Percentiles rank a stretch among this genome's conserved stretches.
phyloP scores from a whole-genome alignment of 2,329 filamentous ascomycete genomes.

The Fusarium marasasianum region DNA sequence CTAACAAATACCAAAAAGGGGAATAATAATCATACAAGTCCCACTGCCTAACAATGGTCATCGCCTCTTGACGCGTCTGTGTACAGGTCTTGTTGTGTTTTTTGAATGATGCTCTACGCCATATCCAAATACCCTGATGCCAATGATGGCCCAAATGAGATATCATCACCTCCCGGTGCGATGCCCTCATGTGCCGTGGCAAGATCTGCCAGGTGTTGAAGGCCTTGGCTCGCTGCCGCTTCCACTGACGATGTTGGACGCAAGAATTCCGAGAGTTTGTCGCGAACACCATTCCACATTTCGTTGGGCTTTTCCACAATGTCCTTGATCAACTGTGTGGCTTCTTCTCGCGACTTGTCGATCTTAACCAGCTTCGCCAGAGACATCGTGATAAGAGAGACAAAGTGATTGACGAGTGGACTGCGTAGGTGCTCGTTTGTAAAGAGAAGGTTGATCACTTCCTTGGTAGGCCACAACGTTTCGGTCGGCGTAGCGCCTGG shows the following conservation, averaged over 20 bases:
- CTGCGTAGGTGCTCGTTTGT: conserved; percentile 64
- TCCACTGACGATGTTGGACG: conserved; percentile 51
- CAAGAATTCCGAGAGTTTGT: conserved; percentile 51
- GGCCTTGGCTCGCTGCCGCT: conserved; percentile 59
- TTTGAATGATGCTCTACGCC: conserved; percentile 24
- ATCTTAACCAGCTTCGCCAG: conserved; percentile 67
- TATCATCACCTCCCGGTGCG: conserved; percentile 44
- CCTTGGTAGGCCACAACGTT: conserved; percentile 67
- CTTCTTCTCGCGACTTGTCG: conserved; percentile 66
- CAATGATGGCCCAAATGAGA: conserved; percentile 47
- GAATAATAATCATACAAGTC: conserved; percentile 29
- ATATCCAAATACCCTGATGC: conserved; percentile 50
- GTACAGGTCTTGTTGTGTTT: not conserved
- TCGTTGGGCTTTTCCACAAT: conserved; percentile 64
- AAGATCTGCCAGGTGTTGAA: conserved; percentile 70
- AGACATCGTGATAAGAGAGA: conserved; percentile 67
- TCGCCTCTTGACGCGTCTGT: not conserved
- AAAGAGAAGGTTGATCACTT: conserved; percentile 67
- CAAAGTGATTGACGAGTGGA: conserved; percentile 75
- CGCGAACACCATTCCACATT: conserved; percentile 67
- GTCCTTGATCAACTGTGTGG: conserved; percentile 62
- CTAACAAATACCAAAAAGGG: conserved; percentile 6
- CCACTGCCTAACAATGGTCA: not conserved
- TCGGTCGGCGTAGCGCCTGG: conserved; percentile 64
- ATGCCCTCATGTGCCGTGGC: conserved; percentile 56